Percentiles rank a stretch among this genome's conserved stretches.
Conservation (phyloP, 176 grass and related monocot genomes). For the Triticum turgidum region DNA sequence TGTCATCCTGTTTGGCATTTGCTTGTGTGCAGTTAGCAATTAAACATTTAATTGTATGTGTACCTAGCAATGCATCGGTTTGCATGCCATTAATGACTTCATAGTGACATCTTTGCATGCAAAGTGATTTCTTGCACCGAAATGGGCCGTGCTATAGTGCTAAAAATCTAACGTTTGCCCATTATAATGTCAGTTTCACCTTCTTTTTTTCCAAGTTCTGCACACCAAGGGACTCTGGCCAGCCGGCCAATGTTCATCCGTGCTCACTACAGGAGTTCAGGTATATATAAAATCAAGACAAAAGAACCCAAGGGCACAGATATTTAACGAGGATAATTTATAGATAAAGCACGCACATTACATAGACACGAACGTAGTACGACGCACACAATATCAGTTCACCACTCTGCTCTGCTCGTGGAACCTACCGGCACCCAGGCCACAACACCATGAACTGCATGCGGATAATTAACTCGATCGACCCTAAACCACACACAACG, state of each 20-base stretch:
- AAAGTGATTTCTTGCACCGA: too few relatives aligned
- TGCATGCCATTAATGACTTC: too few relatives aligned
- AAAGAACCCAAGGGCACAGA: not conserved
- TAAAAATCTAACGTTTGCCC: too few relatives aligned
- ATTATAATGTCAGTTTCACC: too few relatives aligned
- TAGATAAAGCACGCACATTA: not conserved
- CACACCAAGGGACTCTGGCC: not conserved
- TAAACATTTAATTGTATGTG: too few relatives aligned
- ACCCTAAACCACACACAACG: constrained; percentile 26
- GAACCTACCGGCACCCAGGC: not conserved
- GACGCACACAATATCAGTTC: not conserved
- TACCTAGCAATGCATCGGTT: too few relatives aligned
- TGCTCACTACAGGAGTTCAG: not conserved
- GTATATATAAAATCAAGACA: not conserved
- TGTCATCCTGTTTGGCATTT: too few relatives aligned
- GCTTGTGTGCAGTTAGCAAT: too few relatives aligned
- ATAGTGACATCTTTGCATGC: too few relatives aligned
- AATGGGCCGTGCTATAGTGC: too few relatives aligned
- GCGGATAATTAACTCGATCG: not conserved
- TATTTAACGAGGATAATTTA: not conserved
- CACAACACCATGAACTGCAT: not conserved
- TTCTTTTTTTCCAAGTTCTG: too few relatives aligned
- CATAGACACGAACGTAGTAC: not conserved
- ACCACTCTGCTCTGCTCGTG: not conserved
- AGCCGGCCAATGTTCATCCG: not conserved